Conservation (phyloP, 495 filamentous ascomycete species). For the Penicillium chermesinum region DNA sequence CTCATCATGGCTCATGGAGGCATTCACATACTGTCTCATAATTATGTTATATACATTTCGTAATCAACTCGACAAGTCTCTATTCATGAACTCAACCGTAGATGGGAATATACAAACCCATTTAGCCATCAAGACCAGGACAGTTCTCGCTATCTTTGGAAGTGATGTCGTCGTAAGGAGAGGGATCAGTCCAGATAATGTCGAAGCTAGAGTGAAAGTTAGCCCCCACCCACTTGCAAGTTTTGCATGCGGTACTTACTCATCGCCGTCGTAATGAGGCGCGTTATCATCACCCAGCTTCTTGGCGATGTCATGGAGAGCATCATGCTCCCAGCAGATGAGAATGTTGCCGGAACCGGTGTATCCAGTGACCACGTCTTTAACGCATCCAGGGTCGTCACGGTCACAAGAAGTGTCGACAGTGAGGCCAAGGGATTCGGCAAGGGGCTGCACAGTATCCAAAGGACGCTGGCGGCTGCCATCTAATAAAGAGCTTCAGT, state of each 20-base stretch:
- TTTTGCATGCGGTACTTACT: constrained; percentile 17
- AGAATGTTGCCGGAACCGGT: constrained; percentile 48
- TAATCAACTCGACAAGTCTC: neutral
- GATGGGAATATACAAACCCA: neutral
- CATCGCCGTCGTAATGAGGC: constrained; percentile 26
- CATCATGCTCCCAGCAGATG: constrained; percentile 54
- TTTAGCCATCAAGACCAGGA: constrained; percentile 18
- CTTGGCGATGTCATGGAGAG: constrained; percentile 42
- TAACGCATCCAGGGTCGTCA: constrained; percentile 43
- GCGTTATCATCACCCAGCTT: constrained; percentile 39
- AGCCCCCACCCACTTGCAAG: neutral
- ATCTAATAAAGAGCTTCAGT: constrained; percentile 22
- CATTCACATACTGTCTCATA: too few relatives aligned
- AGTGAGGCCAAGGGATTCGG: constrained; percentile 45
- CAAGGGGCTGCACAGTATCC: constrained; percentile 47
- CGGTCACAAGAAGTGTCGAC: constrained; percentile 48
- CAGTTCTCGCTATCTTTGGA: constrained; percentile 19
- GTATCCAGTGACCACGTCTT: constrained; percentile 40
- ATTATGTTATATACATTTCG: neutral
- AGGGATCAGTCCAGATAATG: constrained; percentile 25
- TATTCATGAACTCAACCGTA: neutral
- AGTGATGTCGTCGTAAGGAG: constrained; percentile 17
- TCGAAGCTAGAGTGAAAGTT: constrained; percentile 9
- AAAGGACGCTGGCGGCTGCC: constrained; percentile 46
- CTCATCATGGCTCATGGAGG: too few relatives aligned